Base-by-base conservation (phyloP, 2,329 filamentous ascomycete genomes). In the Penicillium sp. region DNA sequence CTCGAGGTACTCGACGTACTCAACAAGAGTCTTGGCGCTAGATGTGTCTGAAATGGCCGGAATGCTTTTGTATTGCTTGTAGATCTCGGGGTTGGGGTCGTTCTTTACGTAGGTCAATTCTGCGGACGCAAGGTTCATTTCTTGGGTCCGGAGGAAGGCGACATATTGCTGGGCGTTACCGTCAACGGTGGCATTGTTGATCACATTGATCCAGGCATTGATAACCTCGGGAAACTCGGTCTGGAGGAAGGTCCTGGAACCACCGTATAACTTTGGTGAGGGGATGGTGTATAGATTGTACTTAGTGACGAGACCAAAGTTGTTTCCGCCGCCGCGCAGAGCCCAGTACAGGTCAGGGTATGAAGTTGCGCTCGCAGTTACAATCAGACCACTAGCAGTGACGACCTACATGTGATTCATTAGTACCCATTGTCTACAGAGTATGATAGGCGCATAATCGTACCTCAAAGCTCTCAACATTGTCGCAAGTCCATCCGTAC, bases 271-370 rank as follows among this genome's bases (percentile, higher is more conserved):
- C 2, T 69, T 33, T 13, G 72, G 74, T 8, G 68, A 73, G 1
- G 71, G 67, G 46, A 75, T 72, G 0, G 77, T 76, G 13, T 69
- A 68, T 15, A 81, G 66, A 23, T 78, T 74, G 57, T 77, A 76
- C 10, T 66, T 69, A 17, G 78, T 75, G 54, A 77, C 72, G 41
- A 77, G 67, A 27, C 64, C 70, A 53, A 76, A 71, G 57, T 76
- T 77, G 63, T 72, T 73, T 31, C 74, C 73, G 12, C 77, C 77
- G 10, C 77, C 77, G 13, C 71, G 68, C 6, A 78, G 64, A 6
- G 77, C 77, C 67, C 70, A 77, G 63, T 71, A 79, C 0, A 79
- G 69, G 49, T 79, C 75, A 2, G 68, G 25, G 47, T 74, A 67
- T 8, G 68, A 56, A 1, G 49, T 61, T 0, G 58, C 53, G 35